Evolutionary conservation across 208 protist genomes (phyloP), one percentile per base, ranked within the genome.

Genomic region (Endotrypanum monterogeii): DNA sequence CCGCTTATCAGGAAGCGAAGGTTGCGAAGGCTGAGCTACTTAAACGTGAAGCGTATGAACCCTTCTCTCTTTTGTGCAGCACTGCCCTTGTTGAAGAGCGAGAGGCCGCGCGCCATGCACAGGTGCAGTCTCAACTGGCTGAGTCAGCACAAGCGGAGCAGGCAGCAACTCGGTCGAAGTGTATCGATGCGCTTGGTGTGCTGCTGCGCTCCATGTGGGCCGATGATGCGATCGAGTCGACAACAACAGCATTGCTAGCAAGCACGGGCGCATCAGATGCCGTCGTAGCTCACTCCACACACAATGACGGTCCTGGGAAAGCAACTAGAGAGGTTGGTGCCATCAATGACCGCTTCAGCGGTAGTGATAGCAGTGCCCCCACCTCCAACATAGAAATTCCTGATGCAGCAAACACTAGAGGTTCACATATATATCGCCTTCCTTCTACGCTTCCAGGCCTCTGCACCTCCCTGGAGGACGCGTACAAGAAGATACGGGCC

Each of bases 161-260:
- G 62, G 70, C 75, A n/a, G 50, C 67, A 55, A 67, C 69, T 48
- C 70, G 72, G 62, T 71, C 74, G 25, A 57, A 41, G 55, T 73
- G 37, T 12, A 67, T 77, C 67, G 73, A 83, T 14, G 77, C 83
- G 55, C 71, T 88, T 12, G 58, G 63, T 18, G 52, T 41, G 44
- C 52, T 89, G 65, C 78, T 89, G 56, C 76, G 75, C 28, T 76
- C 68, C 12, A 78, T 89, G 67, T 86, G 80, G 80, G 72, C 67
- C 1, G 84, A 89, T 58, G 84, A 83, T 35, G 71, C 71, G 20
- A 70, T 62, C 41, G 79, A 71, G 66, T 55, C 32, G 12, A 18
- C 66, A 1, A 18, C 39, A 28, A 25, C 66, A 35, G 1, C 66
- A 20, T 35, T 32, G 16, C 18, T 32, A 14, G 18, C 41, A 50